Percentiles rank a stretch among this genome's conserved stretches.
phyloP scores from a whole-genome alignment of 2,329 filamentous ascomycete genomes.

The Dothistroma septosporum region DNA sequence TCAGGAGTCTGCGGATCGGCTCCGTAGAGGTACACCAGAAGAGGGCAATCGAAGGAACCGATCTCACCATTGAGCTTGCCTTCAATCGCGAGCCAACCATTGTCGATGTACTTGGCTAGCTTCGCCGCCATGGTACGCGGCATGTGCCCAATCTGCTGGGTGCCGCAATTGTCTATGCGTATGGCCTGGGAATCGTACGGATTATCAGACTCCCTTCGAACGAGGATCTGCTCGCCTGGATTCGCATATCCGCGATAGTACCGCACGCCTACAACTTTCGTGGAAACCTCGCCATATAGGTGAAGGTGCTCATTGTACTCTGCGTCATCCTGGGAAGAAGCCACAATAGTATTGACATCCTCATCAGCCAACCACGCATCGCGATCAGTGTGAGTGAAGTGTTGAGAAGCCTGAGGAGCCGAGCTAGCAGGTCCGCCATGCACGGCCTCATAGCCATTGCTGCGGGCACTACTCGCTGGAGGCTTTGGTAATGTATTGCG shows the following conservation, averaged over 20 bases:
- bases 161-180: conserved; percentile 71
- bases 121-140: conserved; percentile 64
- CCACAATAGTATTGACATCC: conserved; percentile 29
- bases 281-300: conserved; percentile 40
- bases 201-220: conserved; percentile 64
- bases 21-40: conserved; percentile 66
- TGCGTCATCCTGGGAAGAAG: conserved; percentile 30
- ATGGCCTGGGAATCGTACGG: conserved; percentile 68
- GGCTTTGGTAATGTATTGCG: conserved; percentile 5
- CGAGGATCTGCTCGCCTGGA: conserved; percentile 58
- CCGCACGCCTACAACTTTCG: conserved; percentile 57
- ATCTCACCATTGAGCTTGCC: conserved; percentile 65
- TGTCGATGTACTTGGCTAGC: conserved; percentile 67
- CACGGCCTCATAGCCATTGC: conserved; percentile 6
- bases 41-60: conserved; percentile 65
- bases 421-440: conserved; percentile 10
- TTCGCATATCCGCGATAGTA: conserved; percentile 62
- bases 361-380: conserved; percentile 30
- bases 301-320: conserved; percentile 26
- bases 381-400: conserved; percentile 21
- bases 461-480: conserved; percentile 14
- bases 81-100: conserved; percentile 59
- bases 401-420: background rate
- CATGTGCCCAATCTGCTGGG: conserved; percentile 73
- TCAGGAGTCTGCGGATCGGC: conserved; percentile 37